A percentile compares a stretch with the other conserved stretches of the same genome.
Conservation (phyloP, 441 rosid species). For the Adansonia gregorii region DNA sequence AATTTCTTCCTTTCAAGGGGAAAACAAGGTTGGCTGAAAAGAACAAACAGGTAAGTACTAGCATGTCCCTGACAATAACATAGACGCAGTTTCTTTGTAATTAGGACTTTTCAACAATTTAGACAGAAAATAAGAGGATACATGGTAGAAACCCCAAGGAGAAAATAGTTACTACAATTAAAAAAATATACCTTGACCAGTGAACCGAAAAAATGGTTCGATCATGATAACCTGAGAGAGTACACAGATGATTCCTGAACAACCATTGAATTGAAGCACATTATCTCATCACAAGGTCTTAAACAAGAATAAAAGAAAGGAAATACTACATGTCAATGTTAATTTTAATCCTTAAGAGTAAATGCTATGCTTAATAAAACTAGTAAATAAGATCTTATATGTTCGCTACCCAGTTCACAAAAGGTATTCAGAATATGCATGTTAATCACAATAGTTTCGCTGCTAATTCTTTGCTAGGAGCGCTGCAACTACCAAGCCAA, state of each 20-base stretch:
- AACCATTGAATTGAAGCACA: conserved; percentile 26
- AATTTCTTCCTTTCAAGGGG: neutral
- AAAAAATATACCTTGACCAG: conserved; percentile 78
- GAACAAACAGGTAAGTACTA: neutral
- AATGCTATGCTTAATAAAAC: conserved; percentile 14
- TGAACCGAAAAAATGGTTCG: conserved; percentile 90
- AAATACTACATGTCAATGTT: neutral
- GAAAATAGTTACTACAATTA: conserved; percentile 7
- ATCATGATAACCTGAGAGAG: conserved; percentile 92
- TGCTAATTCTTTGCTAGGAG: neutral
- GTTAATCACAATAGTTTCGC: neutral
- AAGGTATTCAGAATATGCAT: neutral
- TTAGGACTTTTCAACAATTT: neutral
- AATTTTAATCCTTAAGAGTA: neutral
- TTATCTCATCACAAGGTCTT: conserved; percentile 23
- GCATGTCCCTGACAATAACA: neutral
- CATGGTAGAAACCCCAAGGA: neutral
- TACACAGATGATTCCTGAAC: conserved; percentile 81
- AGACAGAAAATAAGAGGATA: neutral
- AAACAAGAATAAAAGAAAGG: neutral
- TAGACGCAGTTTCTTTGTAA: neutral
- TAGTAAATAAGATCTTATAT: neutral
- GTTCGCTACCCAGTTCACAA: neutral
- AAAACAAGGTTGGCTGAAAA: neutral
- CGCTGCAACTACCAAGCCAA: neutral